Conservation (phyloP, 257 asterid genomes). For the Fraxinus quadrangulata region DNA sequence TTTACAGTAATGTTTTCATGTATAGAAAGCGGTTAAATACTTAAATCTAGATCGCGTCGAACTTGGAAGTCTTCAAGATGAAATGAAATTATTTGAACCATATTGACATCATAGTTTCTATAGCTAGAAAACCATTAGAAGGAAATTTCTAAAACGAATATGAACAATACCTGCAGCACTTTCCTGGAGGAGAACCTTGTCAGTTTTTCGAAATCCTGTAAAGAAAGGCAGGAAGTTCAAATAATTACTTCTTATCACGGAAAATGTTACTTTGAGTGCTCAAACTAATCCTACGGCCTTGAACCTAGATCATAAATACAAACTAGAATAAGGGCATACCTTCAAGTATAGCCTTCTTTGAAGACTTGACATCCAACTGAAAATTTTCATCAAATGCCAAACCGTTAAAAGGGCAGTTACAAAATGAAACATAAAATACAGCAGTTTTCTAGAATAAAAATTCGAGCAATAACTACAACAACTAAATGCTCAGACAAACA, state of each 20-base stretch:
- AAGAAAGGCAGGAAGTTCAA: neutral
- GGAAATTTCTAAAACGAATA: slow-evolving; percentile 18
- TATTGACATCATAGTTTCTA: neutral
- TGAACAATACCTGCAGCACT: slow-evolving; percentile 63
- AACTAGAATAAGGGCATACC: slow-evolving; percentile 42
- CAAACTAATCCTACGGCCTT: slow-evolving; percentile 12
- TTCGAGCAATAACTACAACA: slow-evolving; percentile 15
- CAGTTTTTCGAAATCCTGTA: slow-evolving; percentile 75
- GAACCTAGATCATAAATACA: neutral
- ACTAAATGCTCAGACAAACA: slow-evolving; percentile 54
- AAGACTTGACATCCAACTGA: slow-evolving; percentile 83
- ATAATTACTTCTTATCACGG: slow-evolving; percentile 13
- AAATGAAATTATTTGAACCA: neutral
- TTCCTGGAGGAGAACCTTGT: slow-evolving; percentile 77
- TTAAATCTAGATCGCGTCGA: neutral
- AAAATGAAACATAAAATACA: slow-evolving; percentile 19
- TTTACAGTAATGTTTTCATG: neutral
- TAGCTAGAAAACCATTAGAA: slow-evolving; percentile 14
- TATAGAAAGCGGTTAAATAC: neutral
- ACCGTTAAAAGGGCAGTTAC: slow-evolving; percentile 3
- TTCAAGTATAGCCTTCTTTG: slow-evolving; percentile 78
- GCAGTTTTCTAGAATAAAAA: slow-evolving; percentile 8
- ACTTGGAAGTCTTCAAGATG: neutral
- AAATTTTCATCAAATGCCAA: slow-evolving; percentile 28
- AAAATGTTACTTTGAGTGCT: slow-evolving; percentile 3